Evolutionary conservation across 371 early-diverging fungal genomes (phyloP), one percentile per base, ranked within the genome.

Genomic region (Blakeslea trispora): DNA sequence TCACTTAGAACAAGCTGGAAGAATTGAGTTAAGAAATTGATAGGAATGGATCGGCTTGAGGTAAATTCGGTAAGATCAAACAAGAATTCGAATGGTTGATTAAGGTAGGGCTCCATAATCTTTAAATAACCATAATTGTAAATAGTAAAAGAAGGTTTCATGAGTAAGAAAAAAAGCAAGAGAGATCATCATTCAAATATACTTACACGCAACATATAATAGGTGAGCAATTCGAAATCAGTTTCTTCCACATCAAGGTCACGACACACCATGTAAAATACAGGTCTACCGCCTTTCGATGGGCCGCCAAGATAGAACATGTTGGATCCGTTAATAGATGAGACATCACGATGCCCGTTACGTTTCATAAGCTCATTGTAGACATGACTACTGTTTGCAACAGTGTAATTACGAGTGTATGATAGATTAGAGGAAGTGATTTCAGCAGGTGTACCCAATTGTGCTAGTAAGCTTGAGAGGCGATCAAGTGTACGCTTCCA

Each of bases 1-100:
- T 86, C 81, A 34, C 71, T 72, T 21, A 93, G 90, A 6, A 94
- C 57, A 5, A 93, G 73, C 54, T 89, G 89, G 49, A 87, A 72
- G 55, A 96, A 83, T 61, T 88, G 87, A 37, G 74, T 74, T 23
- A 92, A 54, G 86, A 91, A 91, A 56, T 88, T 86, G 15, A 72
- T 58, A 11, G 88, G 89, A 47, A 92, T 85, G 69, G 94, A 91
- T 63, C 90, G 90, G 4, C 82, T 79, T 2, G 75, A 72, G 11
- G 84, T 83, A 69, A 92, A 91, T 64, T 85, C 84, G 14, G 94
- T 89, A 10, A 83, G 61, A 65, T 96, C 96, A 45, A 95, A 79
- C 15, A 94, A 72, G 14, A 96, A 41, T 55, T 95, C 95, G 57
- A 83, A 92, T 5, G 90, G 81, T 45, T 81, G 80, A 45, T 70